Evolutionary conservation across 2,329 filamentous ascomycete genomes (phyloP), one percentile per base, ranked within the genome.

Genomic region (Raffaelea arxii): DNA sequence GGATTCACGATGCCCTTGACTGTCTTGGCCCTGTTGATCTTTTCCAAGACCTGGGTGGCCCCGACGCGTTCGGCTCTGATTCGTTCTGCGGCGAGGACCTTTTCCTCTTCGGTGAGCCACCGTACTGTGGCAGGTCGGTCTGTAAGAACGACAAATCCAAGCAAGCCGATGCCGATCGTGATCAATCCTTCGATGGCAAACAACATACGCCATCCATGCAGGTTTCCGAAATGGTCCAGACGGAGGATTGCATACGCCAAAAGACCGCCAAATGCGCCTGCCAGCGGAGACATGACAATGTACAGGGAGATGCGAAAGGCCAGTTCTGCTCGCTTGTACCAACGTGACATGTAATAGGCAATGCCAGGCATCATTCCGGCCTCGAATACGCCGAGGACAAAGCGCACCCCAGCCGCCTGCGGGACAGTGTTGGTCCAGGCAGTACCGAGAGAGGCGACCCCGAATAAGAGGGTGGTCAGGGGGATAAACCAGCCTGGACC

Each of bases 401-500:
- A 40, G 21, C 38, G 38, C 22, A 40, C 10, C 85, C 11, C 81
- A 32, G 69, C 77, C 3, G 68, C 62, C 21, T 39, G 32, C 3
- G 63, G 57, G n/a, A 66, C 61, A 46, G 72, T 69, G 25, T 77
- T 55, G 11, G 84, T 79, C 52, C 83, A 86, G 0, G 76, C 84
- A 0, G 79, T 86, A 32, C 72, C 74, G 6, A 87, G 63, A 0
- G 81, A 85, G 39, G 67, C 68, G 40, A 79, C 65, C 5, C 80
- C 83, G 53, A 86, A 87, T 35, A 70, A 67, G 1, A 86, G 63
- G 0, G 78, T 75, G 27, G 74, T 76, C 4, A 66, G 58, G 0
- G 84, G 83, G 19, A 87, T 71, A 58, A 80, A 87, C 79, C 80
- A 86, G 30, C 81, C 82, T 0, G 84, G 84, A 0, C 83, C 83